Conservation (phyloP, 768 basidiomycete genomes). For the Lactifluus hygrophoroides region DNA sequence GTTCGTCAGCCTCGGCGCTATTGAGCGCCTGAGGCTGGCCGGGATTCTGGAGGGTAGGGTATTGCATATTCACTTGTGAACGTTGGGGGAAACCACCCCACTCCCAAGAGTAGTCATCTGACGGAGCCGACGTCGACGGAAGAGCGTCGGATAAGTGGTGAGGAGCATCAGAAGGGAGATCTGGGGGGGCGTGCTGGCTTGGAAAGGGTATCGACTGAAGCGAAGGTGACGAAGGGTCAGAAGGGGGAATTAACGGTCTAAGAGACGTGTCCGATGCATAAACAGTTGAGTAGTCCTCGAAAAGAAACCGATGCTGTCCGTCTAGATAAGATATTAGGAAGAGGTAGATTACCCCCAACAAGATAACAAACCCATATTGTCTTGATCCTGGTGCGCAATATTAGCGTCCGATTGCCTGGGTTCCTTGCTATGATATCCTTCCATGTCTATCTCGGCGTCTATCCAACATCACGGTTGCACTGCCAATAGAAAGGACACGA, state of each 20-base stretch:
- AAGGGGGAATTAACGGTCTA: not conserved
- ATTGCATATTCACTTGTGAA: conserved; percentile 52
- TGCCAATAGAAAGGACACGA: not conserved
- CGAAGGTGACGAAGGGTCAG: conserved; percentile 2
- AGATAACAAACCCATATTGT: not conserved
- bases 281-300: not conserved
- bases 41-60: conserved; percentile 23
- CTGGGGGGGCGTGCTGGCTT: conserved; percentile 44
- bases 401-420: not conserved
- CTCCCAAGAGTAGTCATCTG: conserved; percentile 85
- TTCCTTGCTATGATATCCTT: conserved; percentile 60
- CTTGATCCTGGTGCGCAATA: not conserved
- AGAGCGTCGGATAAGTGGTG: not conserved
- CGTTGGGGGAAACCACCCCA: conserved; percentile 87
- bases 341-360: not conserved
- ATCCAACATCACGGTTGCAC: not conserved
- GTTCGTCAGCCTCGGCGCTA: conserved; percentile 7
- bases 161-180: conserved; percentile 44
- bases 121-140: conserved; percentile 6
- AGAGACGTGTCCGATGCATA: not conserved
- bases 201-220: conserved; percentile 32
- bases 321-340: conserved; percentile 18
- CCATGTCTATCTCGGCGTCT: conserved; percentile 77
- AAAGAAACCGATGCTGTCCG: not conserved
- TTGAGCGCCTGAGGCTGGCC: not conserved